A percentile compares a stretch with the other conserved stretches of the same genome.
phyloP scores from a whole-genome alignment of 768 basidiomycete genomes.

The Lactifluus piperatus region DNA sequence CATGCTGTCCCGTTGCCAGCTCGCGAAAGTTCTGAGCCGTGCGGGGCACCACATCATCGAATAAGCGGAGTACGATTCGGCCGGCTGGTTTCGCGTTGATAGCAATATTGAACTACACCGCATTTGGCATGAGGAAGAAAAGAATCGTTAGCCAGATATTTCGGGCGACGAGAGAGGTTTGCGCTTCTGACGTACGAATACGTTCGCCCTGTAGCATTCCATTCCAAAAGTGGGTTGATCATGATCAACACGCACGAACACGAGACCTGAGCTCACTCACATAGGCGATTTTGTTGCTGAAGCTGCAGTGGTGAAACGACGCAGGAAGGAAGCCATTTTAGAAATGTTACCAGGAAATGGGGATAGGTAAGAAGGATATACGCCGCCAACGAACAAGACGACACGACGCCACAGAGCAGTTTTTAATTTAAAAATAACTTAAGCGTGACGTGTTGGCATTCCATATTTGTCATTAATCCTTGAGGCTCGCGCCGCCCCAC shows the following conservation, averaged over 20 bases:
- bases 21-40: constrained; percentile 78
- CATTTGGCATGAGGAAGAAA: background rate
- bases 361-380: too few relatives aligned
- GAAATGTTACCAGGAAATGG: too few relatives aligned
- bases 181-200: constrained; percentile 17
- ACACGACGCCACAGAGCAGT: too few relatives aligned
- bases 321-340: constrained; percentile 23
- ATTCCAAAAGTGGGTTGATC: background rate
- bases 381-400: too few relatives aligned
- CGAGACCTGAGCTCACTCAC: constrained; percentile 6
- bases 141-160: too few relatives aligned
- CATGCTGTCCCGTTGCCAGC: constrained; percentile 56
- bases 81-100: constrained; percentile 55
- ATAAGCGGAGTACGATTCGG: constrained; percentile 76
- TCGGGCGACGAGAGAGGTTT: background rate
- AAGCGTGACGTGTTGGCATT: too few relatives aligned
- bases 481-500: too few relatives aligned
- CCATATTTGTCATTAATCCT: too few relatives aligned
- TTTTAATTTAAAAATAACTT: too few relatives aligned
- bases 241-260: background rate
- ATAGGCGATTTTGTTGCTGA: constrained; percentile 14
- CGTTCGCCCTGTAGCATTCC: constrained; percentile 23
- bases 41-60: constrained; percentile 73
- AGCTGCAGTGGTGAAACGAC: constrained; percentile 20
- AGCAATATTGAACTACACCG: constrained; percentile 62